Percentiles rank a stretch among this genome's conserved stretches.
These are phyloP conservation scores for Bassia scoparia DNA, from an alignment of 148 eudicot genomes.

Conservation along the genomic window DNA sequence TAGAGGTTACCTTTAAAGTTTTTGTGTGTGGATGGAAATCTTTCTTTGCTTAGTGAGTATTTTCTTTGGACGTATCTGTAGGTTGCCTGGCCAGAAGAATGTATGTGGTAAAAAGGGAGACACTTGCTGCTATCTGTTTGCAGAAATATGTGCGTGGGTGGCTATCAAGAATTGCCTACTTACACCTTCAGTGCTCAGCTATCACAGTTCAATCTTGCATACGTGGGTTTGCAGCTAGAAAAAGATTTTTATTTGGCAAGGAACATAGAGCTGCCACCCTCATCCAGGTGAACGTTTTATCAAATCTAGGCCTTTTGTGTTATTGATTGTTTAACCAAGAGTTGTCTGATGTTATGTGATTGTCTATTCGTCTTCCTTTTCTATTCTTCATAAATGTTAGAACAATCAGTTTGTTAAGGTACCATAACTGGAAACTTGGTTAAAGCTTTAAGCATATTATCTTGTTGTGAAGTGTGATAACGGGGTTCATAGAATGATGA, in stretches of 20 bases:
- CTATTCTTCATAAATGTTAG: background rate
- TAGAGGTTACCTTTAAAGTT: background rate
- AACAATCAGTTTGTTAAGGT: background rate
- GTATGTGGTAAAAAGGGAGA: constrained; percentile 45
- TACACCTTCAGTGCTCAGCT: constrained; percentile 41
- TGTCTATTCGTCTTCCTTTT: background rate
- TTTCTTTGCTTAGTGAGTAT: background rate
- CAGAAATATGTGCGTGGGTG: constrained; percentile 73
- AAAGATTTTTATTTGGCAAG: constrained; percentile 52
- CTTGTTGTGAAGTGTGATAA: no score
- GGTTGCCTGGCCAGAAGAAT: constrained; percentile 63
- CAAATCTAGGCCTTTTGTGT: background rate
- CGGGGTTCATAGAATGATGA: no score
- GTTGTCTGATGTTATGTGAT: background rate
- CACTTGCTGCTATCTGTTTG: constrained; percentile 57
- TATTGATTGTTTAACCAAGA: no score
- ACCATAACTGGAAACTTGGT: background rate
- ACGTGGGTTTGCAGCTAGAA: constrained; percentile 65
- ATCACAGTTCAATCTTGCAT: constrained; percentile 59
- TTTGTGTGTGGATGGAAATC: background rate
- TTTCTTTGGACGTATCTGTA: constrained; percentile 31
- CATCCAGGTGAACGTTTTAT: constrained; percentile 62
- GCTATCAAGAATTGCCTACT: constrained; percentile 55
- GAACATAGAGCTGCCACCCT: constrained; percentile 69
- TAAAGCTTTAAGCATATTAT: no score